Conservation (phyloP, 371 early-diverging fungal genomes). For the Nematocida sp. region DNA sequence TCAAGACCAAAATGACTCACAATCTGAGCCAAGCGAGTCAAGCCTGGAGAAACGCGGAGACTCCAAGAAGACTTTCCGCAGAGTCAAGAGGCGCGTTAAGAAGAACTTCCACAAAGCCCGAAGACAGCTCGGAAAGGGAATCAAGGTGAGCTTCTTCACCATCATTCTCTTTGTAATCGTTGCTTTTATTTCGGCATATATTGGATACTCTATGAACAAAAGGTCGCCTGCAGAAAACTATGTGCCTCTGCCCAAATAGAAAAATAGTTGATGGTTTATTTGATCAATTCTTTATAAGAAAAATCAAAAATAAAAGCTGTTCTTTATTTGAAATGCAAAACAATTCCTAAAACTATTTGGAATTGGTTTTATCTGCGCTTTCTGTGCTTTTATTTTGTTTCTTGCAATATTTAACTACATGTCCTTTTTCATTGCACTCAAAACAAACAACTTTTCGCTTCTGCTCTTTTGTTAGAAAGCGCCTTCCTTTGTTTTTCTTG, state of each 20-base stretch:
- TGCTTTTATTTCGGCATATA: conserved; percentile 29
- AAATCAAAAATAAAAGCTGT: neutral
- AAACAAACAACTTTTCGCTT: conserved; percentile 19
- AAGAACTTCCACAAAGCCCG: conserved; percentile 31
- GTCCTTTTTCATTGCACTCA: conserved; percentile 40
- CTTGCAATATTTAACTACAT: conserved; percentile 47
- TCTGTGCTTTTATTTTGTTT: neutral
- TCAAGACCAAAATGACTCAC: conserved; percentile 25
- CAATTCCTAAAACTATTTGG: no score
- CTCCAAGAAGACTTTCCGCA: neutral
- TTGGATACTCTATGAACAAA: conserved; percentile 28
- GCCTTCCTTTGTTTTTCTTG: no score
- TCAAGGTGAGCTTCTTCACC: conserved; percentile 27
- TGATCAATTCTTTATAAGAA: neutral
- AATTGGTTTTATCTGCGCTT: neutral
- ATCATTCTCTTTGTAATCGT: conserved; percentile 25
- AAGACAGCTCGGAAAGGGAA: conserved; percentile 1
- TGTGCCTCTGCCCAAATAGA: conserved; percentile 40
- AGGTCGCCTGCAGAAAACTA: conserved; percentile 26
- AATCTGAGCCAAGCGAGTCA: neutral
- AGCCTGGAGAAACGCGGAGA: neutral
- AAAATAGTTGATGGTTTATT: no score
- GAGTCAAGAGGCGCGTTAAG: conserved; percentile 30
- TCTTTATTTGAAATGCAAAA: no score
- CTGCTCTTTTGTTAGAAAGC: no score